phyloP scores from a whole-genome alignment of 2,329 filamentous ascomycete genomes.

The Chrysoporthe cubensis region DNA sequence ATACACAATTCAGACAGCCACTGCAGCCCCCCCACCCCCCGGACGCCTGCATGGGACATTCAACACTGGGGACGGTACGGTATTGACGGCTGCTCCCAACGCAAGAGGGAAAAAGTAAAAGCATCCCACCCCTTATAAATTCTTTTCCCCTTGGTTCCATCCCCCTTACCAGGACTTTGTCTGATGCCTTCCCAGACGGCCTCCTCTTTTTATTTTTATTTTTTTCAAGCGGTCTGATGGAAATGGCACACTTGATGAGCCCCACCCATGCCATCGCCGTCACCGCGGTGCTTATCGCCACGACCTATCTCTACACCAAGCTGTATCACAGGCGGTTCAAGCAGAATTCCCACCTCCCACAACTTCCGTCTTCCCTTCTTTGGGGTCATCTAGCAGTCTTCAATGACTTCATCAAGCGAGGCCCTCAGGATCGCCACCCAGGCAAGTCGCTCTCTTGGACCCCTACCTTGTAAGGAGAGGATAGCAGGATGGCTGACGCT shows the following conservation, averaged over 20 bases:
- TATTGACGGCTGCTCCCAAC: too few relatives aligned
- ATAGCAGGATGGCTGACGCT: neutral
- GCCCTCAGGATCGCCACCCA: neutral
- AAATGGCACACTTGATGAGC: neutral
- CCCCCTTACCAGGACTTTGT: too few relatives aligned
- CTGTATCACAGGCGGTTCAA: neutral
- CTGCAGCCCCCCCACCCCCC: neutral
- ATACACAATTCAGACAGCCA: neutral
- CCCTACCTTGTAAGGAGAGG: neutral
- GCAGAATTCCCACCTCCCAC: slow-evolving; percentile 13
- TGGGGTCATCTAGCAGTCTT: slow-evolving; percentile 11
- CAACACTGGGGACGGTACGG: neutral
- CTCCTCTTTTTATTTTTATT: neutral
- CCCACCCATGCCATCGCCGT: neutral
- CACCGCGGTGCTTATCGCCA: neutral
- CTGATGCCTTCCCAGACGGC: neutral
- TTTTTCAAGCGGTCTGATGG: neutral
- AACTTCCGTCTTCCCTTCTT: slow-evolving; percentile 6
- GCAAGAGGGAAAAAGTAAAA: too few relatives aligned
- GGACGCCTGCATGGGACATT: neutral
- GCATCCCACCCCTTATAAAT: too few relatives aligned
- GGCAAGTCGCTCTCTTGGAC: neutral
- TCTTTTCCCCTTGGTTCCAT: too few relatives aligned
- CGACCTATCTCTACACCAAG: slow-evolving; percentile 6
- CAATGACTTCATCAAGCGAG: neutral